Evolutionary conservation across 1,284 basidiomycete species (phyloP), one percentile per base, ranked within the genome.

Genomic region (Singerocomus rubriflavus): DNA sequence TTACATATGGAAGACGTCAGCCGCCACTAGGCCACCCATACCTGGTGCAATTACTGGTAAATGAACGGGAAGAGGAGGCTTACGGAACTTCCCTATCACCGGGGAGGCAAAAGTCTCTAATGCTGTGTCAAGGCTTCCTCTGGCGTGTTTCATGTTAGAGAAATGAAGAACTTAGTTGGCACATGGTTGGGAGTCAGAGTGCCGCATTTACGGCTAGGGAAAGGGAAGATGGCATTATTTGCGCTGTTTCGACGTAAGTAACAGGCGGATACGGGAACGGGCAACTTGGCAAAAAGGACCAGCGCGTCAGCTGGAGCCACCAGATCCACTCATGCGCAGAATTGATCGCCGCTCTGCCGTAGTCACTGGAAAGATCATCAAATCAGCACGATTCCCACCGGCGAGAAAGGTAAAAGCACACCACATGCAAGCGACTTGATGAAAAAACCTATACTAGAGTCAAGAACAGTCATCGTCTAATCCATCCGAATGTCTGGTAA

Each of bases 21-120:
- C 46, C 29, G 38, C 35, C 42, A 43, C 36, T 37, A 32, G 17
- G 46, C 17, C 46, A 54, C 25, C 25, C 38, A 44, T 40, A 50
- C 46, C 42, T 52, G 31, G 21, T 39, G 32, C 12, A 7, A 45
- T 30, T 37, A 37, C 47, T 29, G 30, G 46, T 35, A 45, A 46
- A 50, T 26, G 33, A 33, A 6, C 41, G 42, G 6, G 42, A 46
- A 46, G 2, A 25, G 47, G 38, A 13, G 12, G 5, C 44, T 45
- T 61, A 64, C 59, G 63, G n/a, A 48, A 64, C 29, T 14, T 26
- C 40, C 60, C 49, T 57, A 45, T 43, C 47, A 56, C 62, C 62
- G 60, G 60, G n/a, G 52, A 42, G 43, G 44, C 35, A 56, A 48
- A 66, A 62, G 38, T 21, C 7, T 33, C 40, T 53, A 37, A 62